Evolutionary conservation across 305 asterid species (phyloP).

Genomic region (Solanum aculeatissimum): DNA sequence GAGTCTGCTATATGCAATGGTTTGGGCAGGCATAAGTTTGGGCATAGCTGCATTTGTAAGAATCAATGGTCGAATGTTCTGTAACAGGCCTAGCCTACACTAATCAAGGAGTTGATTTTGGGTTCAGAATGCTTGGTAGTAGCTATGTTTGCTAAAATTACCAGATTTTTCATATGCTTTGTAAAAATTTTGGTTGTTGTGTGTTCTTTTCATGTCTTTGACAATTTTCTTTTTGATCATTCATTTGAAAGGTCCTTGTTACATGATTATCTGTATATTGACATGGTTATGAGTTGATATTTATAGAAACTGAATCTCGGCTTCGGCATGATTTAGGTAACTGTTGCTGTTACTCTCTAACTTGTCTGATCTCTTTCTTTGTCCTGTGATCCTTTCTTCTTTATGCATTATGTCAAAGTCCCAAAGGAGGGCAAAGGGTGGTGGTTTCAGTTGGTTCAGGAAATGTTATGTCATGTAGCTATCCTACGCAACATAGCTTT

Average conservation of each 20-base stretch:
- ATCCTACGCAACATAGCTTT: not conserved
- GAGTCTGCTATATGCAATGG: slow-evolving; percentile 60
- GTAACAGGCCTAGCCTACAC: slow-evolving; percentile 93
- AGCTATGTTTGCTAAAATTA: not conserved
- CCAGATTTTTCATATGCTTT: not conserved
- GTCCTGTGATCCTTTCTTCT: not conserved
- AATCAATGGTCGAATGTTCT: slow-evolving; percentile 82
- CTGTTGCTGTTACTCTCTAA: not conserved
- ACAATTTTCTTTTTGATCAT: slow-evolving; percentile 6
- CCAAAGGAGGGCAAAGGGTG: not conserved
- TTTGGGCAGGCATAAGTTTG: slow-evolving; percentile 92
- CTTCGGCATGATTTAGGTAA: not conserved
- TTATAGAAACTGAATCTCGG: not conserved
- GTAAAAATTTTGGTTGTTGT: not conserved
- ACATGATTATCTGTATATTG: not conserved
- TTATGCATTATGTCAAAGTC: not conserved
- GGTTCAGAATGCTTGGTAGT: not conserved
- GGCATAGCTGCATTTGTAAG: slow-evolving; percentile 63
- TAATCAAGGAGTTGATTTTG: slow-evolving; percentile 59
- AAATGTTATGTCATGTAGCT: not conserved
- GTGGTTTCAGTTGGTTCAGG: not conserved
- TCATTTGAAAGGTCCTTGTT: not conserved
- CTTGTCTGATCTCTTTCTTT: not conserved
- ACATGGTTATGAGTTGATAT: not conserved
- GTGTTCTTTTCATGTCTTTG: slow-evolving; percentile 8